These are phyloP conservation scores for Didymellaceae sp. DNA, from an alignment of 2,329 filamentous ascomycete species.

Conservation along the genomic window DNA sequence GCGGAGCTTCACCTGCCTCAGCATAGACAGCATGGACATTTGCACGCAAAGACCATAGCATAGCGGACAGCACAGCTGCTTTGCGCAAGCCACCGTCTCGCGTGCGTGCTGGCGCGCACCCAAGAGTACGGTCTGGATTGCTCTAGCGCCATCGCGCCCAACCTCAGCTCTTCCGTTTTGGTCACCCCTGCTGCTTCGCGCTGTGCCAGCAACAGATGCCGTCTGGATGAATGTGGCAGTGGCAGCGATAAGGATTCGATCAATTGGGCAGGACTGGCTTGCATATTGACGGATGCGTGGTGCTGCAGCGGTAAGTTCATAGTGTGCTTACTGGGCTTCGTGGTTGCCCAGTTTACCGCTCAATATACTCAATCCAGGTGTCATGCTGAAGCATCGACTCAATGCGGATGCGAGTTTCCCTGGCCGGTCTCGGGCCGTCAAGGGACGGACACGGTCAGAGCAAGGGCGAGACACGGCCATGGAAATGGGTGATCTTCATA, in stretches of 20 bases:
- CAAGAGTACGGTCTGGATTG: constrained; percentile 10
- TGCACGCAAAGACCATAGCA: not conserved
- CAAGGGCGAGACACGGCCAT: not conserved
- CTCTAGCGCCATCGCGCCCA: constrained; percentile 2
- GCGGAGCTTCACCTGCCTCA: not conserved
- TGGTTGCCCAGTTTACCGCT: not conserved
- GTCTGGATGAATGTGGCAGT: constrained; percentile 10
- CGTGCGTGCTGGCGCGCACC: constrained; percentile 1
- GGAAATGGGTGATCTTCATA: not conserved
- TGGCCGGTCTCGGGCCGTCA: constrained; percentile 1
- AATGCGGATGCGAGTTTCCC: constrained; percentile 2
- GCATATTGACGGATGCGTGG: not conserved
- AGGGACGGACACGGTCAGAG: not conserved
- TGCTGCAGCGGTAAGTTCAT: not conserved
- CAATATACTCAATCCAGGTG: constrained; percentile 3
- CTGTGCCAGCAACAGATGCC: not conserved
- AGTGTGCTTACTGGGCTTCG: not conserved
- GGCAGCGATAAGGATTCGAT: not conserved
- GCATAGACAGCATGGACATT: too few species aligned
- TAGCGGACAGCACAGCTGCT: not conserved
- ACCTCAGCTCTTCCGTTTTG: constrained; percentile 10
- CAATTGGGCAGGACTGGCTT: not conserved
- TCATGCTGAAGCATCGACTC: not conserved
- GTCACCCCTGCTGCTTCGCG: not conserved
- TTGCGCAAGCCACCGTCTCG: constrained; percentile 16